Evolutionary conservation across 495 filamentous ascomycete genomes (phyloP).

Genomic region (Podospora fimiseda): DNA sequence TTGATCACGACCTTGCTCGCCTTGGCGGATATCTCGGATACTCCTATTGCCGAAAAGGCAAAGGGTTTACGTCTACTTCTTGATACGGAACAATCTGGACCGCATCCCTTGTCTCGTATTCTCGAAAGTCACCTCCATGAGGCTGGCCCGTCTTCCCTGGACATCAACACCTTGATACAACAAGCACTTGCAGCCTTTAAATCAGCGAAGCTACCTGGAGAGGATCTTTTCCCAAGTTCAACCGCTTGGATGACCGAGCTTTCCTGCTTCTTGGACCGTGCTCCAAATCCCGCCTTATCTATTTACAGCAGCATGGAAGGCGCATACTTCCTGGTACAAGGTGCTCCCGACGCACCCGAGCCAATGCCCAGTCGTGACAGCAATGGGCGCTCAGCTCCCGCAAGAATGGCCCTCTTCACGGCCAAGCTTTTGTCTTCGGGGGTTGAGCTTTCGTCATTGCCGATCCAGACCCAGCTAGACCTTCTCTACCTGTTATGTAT

Average conservation of each 20-base stretch:
- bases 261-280: constrained; percentile 48
- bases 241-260: constrained; percentile 43
- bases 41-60: constrained; percentile 24
- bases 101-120: constrained; percentile 29
- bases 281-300: constrained; percentile 57
- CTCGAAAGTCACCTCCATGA: constrained; percentile 38
- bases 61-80: constrained; percentile 25
- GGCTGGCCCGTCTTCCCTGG: constrained; percentile 33
- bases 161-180: constrained; percentile 39
- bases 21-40: constrained; percentile 37
- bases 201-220: constrained; percentile 12
- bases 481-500: constrained; percentile 36
- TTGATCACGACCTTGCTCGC: constrained; percentile 40
- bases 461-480: constrained; percentile 29
- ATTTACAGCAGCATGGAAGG: constrained; percentile 68
- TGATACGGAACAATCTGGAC: constrained; percentile 25
- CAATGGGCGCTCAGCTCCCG: constrained; percentile 60
- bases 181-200: constrained; percentile 29
- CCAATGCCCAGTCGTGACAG: constrained; percentile 47
- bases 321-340: constrained; percentile 57
- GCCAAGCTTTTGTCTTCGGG: constrained; percentile 44
- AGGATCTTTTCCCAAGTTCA: constrained; percentile 38
- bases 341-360: constrained; percentile 16
- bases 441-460: constrained; percentile 23
- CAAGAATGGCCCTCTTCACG: constrained; percentile 67